Evolutionary conservation across 2,329 filamentous ascomycete species (phyloP).

Genomic region (Fusarium abutilonis): DNA sequence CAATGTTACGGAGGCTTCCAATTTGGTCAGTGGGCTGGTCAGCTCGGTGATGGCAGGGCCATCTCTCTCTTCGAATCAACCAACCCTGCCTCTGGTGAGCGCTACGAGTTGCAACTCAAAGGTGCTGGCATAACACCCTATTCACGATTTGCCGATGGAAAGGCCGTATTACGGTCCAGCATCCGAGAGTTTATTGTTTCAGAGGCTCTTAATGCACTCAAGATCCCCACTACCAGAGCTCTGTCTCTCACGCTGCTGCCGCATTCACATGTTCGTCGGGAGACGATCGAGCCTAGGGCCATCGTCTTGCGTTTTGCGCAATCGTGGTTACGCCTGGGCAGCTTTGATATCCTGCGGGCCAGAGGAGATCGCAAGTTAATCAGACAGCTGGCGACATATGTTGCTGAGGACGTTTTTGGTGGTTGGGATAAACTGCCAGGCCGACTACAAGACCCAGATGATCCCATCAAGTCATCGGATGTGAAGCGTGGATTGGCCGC

Average conservation of each 20-base stretch:
- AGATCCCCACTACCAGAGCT: slow-evolving; percentile 87
- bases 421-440: slow-evolving; percentile 87
- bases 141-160: slow-evolving; percentile 94
- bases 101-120: slow-evolving; percentile 94
- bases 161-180: slow-evolving; percentile 89
- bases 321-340: slow-evolving; percentile 92
- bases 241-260: slow-evolving; percentile 83
- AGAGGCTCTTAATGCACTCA: slow-evolving; percentile 85
- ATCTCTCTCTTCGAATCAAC: slow-evolving; percentile 94
- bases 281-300: slow-evolving; percentile 86
- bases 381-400: slow-evolving; percentile 79
- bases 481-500: slow-evolving; percentile 64
- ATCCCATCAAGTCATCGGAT: slow-evolving; percentile 54
- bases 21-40: slow-evolving; percentile 91
- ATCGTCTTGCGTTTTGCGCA: slow-evolving; percentile 93
- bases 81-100: slow-evolving; percentile 73
- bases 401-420: slow-evolving; percentile 85
- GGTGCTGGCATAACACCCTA: slow-evolving; percentile 94
- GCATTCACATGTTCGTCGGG: slow-evolving; percentile 76
- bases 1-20: slow-evolving; percentile 93
- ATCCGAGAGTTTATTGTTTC: slow-evolving; percentile 95
- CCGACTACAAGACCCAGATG: slow-evolving; percentile 62
- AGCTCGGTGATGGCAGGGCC: slow-evolving; percentile 92
- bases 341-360: slow-evolving; percentile 88
- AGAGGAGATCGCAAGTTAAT: slow-evolving; percentile 81